Evolutionary conservation across 371 early-diverging fungal genomes (phyloP), one percentile per base, ranked within the genome.

Genomic region (Mortierella sp.): DNA sequence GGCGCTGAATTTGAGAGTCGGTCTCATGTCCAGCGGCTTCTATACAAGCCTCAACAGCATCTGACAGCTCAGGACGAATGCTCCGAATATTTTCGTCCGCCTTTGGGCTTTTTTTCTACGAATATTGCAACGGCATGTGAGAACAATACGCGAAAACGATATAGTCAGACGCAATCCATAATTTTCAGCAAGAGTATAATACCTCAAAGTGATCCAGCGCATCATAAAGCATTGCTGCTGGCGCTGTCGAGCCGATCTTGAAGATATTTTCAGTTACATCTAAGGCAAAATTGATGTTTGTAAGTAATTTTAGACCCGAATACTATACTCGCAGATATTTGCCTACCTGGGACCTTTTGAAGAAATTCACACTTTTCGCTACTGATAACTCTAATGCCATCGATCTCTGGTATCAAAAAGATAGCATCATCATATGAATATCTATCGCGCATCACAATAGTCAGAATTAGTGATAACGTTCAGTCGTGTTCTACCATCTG

Each of bases 1-100:
- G 62, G 32, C 93, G 91, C 80, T 98, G 99, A 35, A 88, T 87
- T 60, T 87, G 75, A 13, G 91, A 85, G 5, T 90, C 85, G 49
- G 93, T 90, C 76, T 99, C 98, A 51, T 93, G 89, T 1, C 96
- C 94, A n/a, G 98, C 98, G 0, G 97, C 98, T 47, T 95, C 96
- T 19, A 97, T 92, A 71, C 98, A 97, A 0, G 92, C 86, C 63
- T 96, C 96, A 0, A 99, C 96, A 0, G 98, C 99, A 28, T 90
- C 91, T 3, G 91, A 81, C 47, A 99, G 84, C 31, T 95, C 93
- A 29, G 90, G 64, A 34, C 90, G 89, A 56, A 98, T 96, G 64
- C 85, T 93, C 22, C 97, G 92, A 28, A 98, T 94, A 66, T 94
- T 96, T 84, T 97, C 98, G 72, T 98, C 98, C 9, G 98, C 97